A percentile compares a stretch with the other conserved stretches of the same genome.
Evolutionary conservation across 1,139 yeast species (phyloP).

Genomic region (Debaryomycetaceae sp.): DNA sequence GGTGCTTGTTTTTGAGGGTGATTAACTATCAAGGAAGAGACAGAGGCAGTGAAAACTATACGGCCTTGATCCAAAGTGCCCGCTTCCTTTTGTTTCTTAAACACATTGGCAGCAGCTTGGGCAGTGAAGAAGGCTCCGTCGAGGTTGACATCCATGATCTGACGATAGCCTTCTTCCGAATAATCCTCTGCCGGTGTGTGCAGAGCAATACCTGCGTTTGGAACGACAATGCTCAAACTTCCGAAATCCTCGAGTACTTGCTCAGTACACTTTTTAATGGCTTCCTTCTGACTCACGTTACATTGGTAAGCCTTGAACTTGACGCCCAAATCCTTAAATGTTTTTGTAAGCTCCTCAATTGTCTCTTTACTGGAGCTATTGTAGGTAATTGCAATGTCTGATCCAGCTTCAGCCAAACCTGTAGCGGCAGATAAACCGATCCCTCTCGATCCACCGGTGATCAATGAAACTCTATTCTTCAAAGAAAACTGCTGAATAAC

Average conservation of each 20-base stretch:
- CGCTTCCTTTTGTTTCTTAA: constrained; percentile 18
- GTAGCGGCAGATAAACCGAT: constrained; percentile 71
- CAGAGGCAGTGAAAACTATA: constrained; percentile 52
- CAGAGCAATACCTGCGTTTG: constrained; percentile 26
- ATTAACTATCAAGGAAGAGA: constrained; percentile 48
- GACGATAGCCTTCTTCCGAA: constrained; percentile 15
- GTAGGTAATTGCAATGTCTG: constrained; percentile 67
- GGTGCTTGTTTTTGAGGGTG: constrained; percentile 47
- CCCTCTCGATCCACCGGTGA: constrained; percentile 74
- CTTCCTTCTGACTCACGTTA: constrained; percentile 19
- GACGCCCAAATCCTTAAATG: constrained; percentile 32
- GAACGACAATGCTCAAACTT: constrained; percentile 22
- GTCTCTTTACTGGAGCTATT: constrained; percentile 2
- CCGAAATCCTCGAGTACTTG: constrained; percentile 17
- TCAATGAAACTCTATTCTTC: constrained; percentile 68
- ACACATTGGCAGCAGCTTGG: constrained; percentile 25
- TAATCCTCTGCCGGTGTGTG: constrained; percentile 15
- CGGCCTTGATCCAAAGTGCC: constrained; percentile 35
- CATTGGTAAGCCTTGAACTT: constrained; percentile 63
- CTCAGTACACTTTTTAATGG: constrained; percentile 19
- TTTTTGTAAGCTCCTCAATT: constrained; percentile 1
- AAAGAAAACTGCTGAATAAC: constrained; percentile 46
- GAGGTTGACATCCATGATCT: constrained; percentile 16
- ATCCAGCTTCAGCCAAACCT: constrained; percentile 76
- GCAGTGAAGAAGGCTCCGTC: constrained; percentile 25